Base-by-base conservation (phyloP, 2,329 filamentous ascomycete genomes). In the Pseudogymnoascus sp. region DNA sequence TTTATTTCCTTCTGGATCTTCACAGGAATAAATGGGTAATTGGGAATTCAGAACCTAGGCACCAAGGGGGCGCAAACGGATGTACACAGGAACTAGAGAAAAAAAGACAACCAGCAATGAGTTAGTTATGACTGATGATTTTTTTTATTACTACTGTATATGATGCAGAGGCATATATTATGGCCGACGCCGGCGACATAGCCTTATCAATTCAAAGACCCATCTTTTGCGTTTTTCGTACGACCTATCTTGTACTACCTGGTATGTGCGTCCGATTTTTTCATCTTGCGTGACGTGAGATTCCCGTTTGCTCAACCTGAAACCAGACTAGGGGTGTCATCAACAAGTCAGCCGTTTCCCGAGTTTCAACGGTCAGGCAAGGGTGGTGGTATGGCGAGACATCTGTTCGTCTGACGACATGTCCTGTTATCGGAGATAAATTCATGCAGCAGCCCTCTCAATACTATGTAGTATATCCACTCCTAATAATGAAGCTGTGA, bases 121-220 rank as follows among this genome's bases (percentile, higher is more conserved):
- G 42, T 46, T 46, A 10, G 10, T 40, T 46, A 23, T 46, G 42
- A 46, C 42, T 46, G 42, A 46, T 46, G 42, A 44, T 11, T 46
- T 46, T 40, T 40, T 40, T 40, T 42, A 21, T 21, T 23, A 46
- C 5, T 46, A 46, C 42, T 46, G 42, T 46, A 46, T 46, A 46
- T 46, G 42, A 23, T 23, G 42, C 18, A 46, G 42, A 23, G 42
- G 42, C 11, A 38, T 21, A 21, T 37, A 34, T 36, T 21, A 42
- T 21, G 2, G 40, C 40, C 40, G 40, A 42, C 40, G 16, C 40
- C 16, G 40, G 40, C 40, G 3, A 42, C 18, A 42, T 42, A 42
- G 40, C 42, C 42, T 46, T 46, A 46, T 46, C 42, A 46, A 46
- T 46, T 46, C 42, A 46, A 46, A 46, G 42, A 46, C 42, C 42